Evolutionary conservation across 306 rosid species (phyloP).

Genomic region (Acacia melanoxylon): DNA sequence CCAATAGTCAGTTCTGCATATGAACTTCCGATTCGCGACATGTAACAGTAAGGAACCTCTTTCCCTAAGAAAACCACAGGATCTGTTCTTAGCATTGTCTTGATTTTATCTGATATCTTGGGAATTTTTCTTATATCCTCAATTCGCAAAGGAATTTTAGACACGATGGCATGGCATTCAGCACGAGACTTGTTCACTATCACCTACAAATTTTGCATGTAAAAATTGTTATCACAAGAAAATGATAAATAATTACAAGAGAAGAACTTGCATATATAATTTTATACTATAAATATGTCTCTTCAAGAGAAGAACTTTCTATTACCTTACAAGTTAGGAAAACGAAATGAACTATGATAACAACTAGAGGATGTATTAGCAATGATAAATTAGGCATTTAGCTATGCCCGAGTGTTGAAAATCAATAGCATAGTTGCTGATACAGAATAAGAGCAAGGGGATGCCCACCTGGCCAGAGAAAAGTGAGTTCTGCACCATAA

Average conservation of each 20-base stretch:
- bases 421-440: conserved; percentile 22
- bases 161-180: conserved; percentile 58
- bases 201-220: conserved; percentile 47
- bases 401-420: background rate
- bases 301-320: conserved; percentile 13
- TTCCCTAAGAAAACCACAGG: conserved; percentile 73
- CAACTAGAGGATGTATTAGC: background rate
- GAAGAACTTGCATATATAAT: background rate
- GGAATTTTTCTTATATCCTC: conserved; percentile 70
- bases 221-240: background rate
- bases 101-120: conserved; percentile 58
- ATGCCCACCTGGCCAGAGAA: conserved; percentile 79
- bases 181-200: conserved; percentile 95
- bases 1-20: conserved; percentile 76
- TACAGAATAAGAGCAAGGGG: background rate
- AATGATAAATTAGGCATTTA: background rate
- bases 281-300: conserved; percentile 19
- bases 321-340: background rate
- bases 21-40: conserved; percentile 68
- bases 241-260: conserved; percentile 2
- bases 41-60: conserved; percentile 80
- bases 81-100: conserved; percentile 67
- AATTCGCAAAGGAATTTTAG: conserved; percentile 67
- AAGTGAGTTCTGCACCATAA: conserved; percentile 83
- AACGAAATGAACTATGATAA: background rate